Conservation (phyloP, 1,284 basidiomycete species). For the Volvariella surrecta region DNA sequence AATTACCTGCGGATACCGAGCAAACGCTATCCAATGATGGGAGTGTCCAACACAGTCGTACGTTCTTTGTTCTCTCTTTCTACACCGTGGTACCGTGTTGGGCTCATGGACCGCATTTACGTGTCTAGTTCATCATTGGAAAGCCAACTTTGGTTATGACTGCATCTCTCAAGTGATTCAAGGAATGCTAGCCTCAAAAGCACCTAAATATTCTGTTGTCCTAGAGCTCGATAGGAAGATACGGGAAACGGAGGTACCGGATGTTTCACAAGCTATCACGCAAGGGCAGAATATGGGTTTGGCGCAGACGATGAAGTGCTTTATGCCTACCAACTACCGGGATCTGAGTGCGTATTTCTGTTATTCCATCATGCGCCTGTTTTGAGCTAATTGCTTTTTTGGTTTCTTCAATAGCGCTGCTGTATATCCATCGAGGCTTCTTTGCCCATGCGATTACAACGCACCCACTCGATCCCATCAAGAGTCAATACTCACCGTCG, state of each 20-base stretch:
- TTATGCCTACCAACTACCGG: constrained; percentile 60
- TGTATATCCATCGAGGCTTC: constrained; percentile 63
- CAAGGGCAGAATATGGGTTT: constrained; percentile 27
- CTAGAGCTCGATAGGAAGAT: constrained; percentile 55
- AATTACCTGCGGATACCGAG: constrained; percentile 47
- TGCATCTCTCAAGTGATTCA: constrained; percentile 60
- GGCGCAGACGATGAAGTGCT: constrained; percentile 49
- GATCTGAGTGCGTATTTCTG: constrained; percentile 39
- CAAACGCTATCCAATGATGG: constrained; percentile 46
- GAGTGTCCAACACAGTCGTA: constrained; percentile 43
- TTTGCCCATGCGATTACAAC: constrained; percentile 56
- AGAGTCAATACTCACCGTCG: constrained; percentile 54
- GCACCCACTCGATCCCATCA: constrained; percentile 49
- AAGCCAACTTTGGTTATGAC: constrained; percentile 60
- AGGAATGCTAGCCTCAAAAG: constrained; percentile 52
- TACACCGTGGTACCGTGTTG: constrained; percentile 2
- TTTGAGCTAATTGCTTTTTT: background rate
- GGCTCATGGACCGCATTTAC: background rate
- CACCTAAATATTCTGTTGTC: constrained; percentile 56
- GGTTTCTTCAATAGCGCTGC: constrained; percentile 31
- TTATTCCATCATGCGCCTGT: constrained; percentile 2
- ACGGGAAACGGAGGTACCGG: constrained; percentile 52
- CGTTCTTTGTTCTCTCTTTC: constrained; percentile 15
- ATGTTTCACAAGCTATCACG: constrained; percentile 7
- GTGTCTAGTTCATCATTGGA: constrained; percentile 32